A percentile compares a stretch with the other conserved stretches of the same genome.
phyloP scores from a whole-genome alignment of 371 early-diverging fungal species.

The Circinella minor region DNA sequence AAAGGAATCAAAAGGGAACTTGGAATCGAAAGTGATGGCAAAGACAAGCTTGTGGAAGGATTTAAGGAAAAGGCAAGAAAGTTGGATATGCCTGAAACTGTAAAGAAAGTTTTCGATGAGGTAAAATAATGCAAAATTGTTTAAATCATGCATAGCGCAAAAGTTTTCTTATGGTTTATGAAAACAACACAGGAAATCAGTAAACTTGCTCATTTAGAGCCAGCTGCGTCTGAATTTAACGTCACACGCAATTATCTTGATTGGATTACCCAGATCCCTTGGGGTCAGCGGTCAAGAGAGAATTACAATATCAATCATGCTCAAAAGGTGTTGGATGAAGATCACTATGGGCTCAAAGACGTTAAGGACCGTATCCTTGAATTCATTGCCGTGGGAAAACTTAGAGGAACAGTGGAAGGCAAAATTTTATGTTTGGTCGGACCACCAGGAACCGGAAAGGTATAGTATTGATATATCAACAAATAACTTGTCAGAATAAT shows the following conservation, averaged over 20 bases:
- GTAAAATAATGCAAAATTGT: constrained; percentile 29
- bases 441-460: constrained; percentile 96
- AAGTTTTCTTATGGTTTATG: not conserved
- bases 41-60: constrained; percentile 92
- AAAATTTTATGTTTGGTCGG: constrained; percentile 96
- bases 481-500: too few relatives aligned
- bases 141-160: too few relatives aligned
- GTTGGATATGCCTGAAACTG: constrained; percentile 88
- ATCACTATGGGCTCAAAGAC: constrained; percentile 97
- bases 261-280: constrained; percentile 96
- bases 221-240: constrained; percentile 94
- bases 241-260: constrained; percentile 97
- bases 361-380: constrained; percentile 98
- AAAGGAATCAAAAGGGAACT: constrained; percentile 98
- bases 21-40: constrained; percentile 95
- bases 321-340: constrained; percentile 88
- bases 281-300: constrained; percentile 89
- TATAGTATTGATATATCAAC: not conserved
- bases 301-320: constrained; percentile 90
- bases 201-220: constrained; percentile 91
- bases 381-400: constrained; percentile 95
- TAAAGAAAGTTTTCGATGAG: constrained; percentile 97
- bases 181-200: constrained; percentile 68
- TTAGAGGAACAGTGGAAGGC: constrained; percentile 93
- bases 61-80: constrained; percentile 83